Evolutionary conservation across 768 basidiomycete genomes (phyloP).

Genomic region (Arthromyces matolae): DNA sequence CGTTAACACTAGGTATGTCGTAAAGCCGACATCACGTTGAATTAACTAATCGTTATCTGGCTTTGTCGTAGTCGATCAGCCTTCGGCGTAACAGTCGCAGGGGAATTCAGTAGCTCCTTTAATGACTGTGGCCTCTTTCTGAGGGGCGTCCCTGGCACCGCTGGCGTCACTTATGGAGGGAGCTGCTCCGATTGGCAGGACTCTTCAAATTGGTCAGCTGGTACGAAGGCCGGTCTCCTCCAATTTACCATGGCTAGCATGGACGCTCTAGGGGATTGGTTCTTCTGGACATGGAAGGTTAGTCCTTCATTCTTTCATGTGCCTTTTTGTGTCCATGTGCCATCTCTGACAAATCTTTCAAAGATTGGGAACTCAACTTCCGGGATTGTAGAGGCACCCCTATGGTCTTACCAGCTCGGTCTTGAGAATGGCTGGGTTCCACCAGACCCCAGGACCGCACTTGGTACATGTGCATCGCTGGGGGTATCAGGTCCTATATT

Average conservation of each 20-base stretch:
- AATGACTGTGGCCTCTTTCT: slow-evolving; percentile 49
- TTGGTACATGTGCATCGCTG: slow-evolving; percentile 56
- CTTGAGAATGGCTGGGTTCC: slow-evolving; percentile 45
- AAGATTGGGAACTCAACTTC: slow-evolving; percentile 35
- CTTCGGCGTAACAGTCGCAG: slow-evolving; percentile 69
- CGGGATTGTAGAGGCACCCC: slow-evolving; percentile 39
- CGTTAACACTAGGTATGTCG: slow-evolving; percentile 22
- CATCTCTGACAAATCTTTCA: not conserved
- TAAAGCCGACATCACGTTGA: slow-evolving; percentile 1
- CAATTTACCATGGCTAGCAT: slow-evolving; percentile 52
- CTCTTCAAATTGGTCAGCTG: slow-evolving; percentile 50
- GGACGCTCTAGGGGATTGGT: slow-evolving; percentile 33
- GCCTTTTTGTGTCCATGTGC: slow-evolving; percentile 2
- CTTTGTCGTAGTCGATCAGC: slow-evolving; percentile 14
- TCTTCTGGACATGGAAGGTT: slow-evolving; percentile 54
- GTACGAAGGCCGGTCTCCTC: slow-evolving; percentile 29
- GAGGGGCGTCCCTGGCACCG: slow-evolving; percentile 13
- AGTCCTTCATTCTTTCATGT: slow-evolving; percentile 7
- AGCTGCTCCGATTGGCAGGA: slow-evolving; percentile 35
- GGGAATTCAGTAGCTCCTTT: slow-evolving; percentile 67
- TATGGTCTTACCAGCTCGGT: slow-evolving; percentile 50
- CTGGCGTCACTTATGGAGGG: slow-evolving; percentile 25
- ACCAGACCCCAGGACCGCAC: slow-evolving; percentile 48
- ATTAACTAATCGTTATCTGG: slow-evolving; percentile 7
- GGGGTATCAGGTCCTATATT: slow-evolving; percentile 38